Evolutionary conservation across 257 asterid genomes (phyloP).

Genomic region (Jacaranda copaia): DNA sequence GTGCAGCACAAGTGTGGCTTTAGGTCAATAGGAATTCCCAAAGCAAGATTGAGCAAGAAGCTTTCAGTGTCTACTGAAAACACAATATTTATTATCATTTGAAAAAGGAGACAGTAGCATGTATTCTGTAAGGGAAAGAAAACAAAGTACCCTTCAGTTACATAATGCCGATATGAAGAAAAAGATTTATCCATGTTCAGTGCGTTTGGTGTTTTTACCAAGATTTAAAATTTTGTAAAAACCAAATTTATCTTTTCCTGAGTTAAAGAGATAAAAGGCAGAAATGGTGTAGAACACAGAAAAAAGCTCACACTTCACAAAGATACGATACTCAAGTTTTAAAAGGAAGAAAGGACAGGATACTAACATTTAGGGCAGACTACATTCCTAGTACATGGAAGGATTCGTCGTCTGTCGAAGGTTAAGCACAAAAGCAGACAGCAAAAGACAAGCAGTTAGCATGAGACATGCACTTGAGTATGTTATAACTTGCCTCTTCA

Average conservation of each 20-base stretch:
- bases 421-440: slow-evolving; percentile 28
- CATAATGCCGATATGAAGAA: too few relatives aligned
- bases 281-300: neutral
- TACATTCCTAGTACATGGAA: slow-evolving; percentile 52
- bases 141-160: too few relatives aligned
- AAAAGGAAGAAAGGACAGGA: slow-evolving; percentile 1
- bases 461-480: slow-evolving; percentile 19
- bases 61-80: too few relatives aligned
- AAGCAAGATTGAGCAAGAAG: too few relatives aligned
- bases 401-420: slow-evolving; percentile 52
- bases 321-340: neutral
- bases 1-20: too few relatives aligned
- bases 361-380: slow-evolving; percentile 60
- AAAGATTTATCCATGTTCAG: too few relatives aligned
- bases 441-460: slow-evolving; percentile 32
- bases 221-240: too few relatives aligned
- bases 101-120: too few relatives aligned
- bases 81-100: too few relatives aligned
- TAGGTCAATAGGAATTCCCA: too few relatives aligned
- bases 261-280: neutral
- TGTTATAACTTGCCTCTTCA: slow-evolving; percentile 17
- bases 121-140: too few relatives aligned
- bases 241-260: neutral
- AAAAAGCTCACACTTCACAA: neutral
- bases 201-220: too few relatives aligned